These are phyloP conservation scores for Solidago caesia DNA, from an alignment of 129 eudicot genomes.

Conservation along the genomic window DNA sequence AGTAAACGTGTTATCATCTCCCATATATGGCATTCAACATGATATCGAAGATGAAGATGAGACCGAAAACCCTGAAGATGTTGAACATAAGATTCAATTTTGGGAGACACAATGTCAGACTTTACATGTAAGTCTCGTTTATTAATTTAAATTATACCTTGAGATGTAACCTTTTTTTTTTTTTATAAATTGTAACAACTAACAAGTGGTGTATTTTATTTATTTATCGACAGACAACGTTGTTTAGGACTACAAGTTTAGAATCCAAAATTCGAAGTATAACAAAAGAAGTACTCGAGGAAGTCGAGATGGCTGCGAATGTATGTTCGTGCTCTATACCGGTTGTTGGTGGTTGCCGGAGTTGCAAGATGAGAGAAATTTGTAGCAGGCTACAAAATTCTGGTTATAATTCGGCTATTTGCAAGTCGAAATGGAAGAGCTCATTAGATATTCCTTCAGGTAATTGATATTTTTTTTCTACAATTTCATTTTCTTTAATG, in stretches of 20 bases:
- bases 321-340: constrained; percentile 54
- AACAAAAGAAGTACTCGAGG: constrained; percentile 60
- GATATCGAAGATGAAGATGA: constrained; percentile 47
- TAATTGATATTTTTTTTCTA: constrained; percentile 17
- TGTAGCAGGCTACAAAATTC: constrained; percentile 54
- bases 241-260: constrained; percentile 62
- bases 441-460: constrained; percentile 78
- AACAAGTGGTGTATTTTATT: constrained; percentile 1
- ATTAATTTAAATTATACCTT: not conserved
- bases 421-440: constrained; percentile 86
- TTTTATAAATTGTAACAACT: not conserved
- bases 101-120: constrained; percentile 70
- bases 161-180: too few relatives aligned
- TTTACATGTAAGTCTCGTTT: constrained; percentile 52
- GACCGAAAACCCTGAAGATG: constrained; percentile 31
- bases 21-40: constrained; percentile 24
- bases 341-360: constrained; percentile 54
- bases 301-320: constrained; percentile 33
- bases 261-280: constrained; percentile 62
- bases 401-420: constrained; percentile 65
- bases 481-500: constrained; percentile 4
- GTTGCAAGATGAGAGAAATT: constrained; percentile 55
- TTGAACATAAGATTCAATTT: constrained; percentile 40
- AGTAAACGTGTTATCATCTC: constrained; percentile 31
- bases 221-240: constrained; percentile 43